Evolutionary conservation across 306 rosid genomes (phyloP), one percentile per base, ranked within the genome.

Genomic region (Vachellia collinsii): DNA sequence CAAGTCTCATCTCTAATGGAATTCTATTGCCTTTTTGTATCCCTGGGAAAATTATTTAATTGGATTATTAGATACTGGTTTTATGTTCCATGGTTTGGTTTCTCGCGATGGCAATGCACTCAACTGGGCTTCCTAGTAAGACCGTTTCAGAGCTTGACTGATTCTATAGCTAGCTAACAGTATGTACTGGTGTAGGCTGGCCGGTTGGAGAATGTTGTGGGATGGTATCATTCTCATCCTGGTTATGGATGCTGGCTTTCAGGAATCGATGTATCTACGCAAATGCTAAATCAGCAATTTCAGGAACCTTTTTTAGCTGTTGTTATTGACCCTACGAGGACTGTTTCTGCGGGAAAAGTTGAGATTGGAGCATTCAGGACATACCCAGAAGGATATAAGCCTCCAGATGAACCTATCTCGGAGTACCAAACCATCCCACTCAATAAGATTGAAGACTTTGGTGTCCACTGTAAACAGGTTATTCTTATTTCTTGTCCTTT

Each of bases 171-270:
- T 74, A 2, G 34, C 74, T 83, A 19, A 74, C n/a, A 11, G 70
- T 74, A 17, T 68, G 70, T 76, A 36, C 20, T 70, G 82, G 58
- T 77, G 71, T 66, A 96, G 99, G 97, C 91, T 3, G 99, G 99
- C 7, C 84, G 98, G 25, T 79, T 96, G 89, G 99, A 96, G 84
- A 96, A 96, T 80, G 99, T 77, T 68, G 97, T 96, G 58, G 99
- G 99, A 14, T 93, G 99, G 99, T 96, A 96, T 81, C 99, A 96
- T 83, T 96, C 99, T 81, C 99, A 96, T 50, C 99, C 99, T 63
- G 98, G 97, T 36, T 96, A 96, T 42, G 99, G 99, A 44, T 96
- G 98, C 85, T 96, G 99, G 99, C 93, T 96, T 22, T 96, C 97
- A 20, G 99, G 99, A 41, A 96, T 96, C 70, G 99, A 96, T 83